Evolutionary conservation across 108 stramenopile genomes (phyloP).

Genomic region (Pseudonitzschia multistriata): DNA sequence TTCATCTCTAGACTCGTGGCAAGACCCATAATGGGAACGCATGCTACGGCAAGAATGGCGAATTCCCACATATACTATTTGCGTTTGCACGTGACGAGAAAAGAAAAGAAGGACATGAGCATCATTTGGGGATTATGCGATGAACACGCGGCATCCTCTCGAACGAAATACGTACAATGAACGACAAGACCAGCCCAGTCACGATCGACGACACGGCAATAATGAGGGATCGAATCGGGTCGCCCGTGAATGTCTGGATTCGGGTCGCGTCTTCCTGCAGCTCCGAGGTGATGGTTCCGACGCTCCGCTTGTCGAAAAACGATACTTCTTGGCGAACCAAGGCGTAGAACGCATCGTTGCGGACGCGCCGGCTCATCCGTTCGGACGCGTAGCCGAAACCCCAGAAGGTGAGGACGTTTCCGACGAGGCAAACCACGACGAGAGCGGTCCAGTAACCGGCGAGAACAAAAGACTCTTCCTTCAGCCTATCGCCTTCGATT

Average conservation of each 20-base stretch:
- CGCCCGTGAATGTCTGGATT: slow-evolving; percentile 66
- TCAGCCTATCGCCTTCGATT: slow-evolving; percentile 52
- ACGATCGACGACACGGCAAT: slow-evolving; percentile 55
- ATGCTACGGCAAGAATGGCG: slow-evolving; percentile 65
- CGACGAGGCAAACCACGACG: slow-evolving; percentile 47
- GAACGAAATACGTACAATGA: slow-evolving; percentile 27
- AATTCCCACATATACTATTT: slow-evolving; percentile 74
- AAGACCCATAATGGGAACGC: slow-evolving; percentile 75
- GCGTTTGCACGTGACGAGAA: background rate
- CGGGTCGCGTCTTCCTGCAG: slow-evolving; percentile 81
- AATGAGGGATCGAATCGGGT: slow-evolving; percentile 62
- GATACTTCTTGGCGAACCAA: slow-evolving; percentile 75
- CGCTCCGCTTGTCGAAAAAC: slow-evolving; percentile 65
- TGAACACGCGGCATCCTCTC: background rate
- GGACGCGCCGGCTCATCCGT: slow-evolving; percentile 64
- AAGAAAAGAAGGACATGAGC: background rate
- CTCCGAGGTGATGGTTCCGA: slow-evolving; percentile 74
- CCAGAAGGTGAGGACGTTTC: slow-evolving; percentile 54
- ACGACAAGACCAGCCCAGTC: slow-evolving; percentile 58
- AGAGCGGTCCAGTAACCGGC: slow-evolving; percentile 44
- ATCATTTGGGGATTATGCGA: too few species aligned
- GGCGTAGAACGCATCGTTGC: slow-evolving; percentile 54
- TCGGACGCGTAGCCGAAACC: slow-evolving; percentile 78
- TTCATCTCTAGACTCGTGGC: slow-evolving; percentile 76
- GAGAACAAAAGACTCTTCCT: slow-evolving; percentile 40